Conservation (phyloP, 2,329 filamentous ascomycete genomes). For the Stagonosporopsis vannaccii region DNA sequence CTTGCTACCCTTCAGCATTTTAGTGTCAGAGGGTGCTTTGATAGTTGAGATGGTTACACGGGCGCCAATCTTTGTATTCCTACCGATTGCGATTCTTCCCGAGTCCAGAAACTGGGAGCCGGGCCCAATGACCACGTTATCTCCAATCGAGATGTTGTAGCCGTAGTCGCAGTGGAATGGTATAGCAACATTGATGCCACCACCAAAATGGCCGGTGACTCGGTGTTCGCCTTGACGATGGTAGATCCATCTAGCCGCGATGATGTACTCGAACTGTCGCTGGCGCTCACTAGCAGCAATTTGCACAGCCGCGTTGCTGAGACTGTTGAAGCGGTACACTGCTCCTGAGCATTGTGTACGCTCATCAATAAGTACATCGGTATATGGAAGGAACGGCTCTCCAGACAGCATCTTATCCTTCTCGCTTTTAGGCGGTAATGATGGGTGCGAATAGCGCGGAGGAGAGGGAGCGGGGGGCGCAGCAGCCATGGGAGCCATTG, state of each 20-base stretch:
- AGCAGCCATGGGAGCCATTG: constrained; percentile 24
- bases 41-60: constrained; percentile 87
- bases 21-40: constrained; percentile 74
- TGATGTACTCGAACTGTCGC: constrained; percentile 73
- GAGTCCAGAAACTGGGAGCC: constrained; percentile 88
- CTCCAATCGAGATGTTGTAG: constrained; percentile 89
- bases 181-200: constrained; percentile 78
- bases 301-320: constrained; percentile 75
- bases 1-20: constrained; percentile 74
- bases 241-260: constrained; percentile 64
- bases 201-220: constrained; percentile 67
- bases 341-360: constrained; percentile 83
- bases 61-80: constrained; percentile 73
- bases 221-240: constrained; percentile 22
- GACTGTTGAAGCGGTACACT: constrained; percentile 86
- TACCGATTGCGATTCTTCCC: constrained; percentile 81
- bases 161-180: constrained; percentile 95
- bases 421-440: constrained; percentile 64
- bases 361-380: constrained; percentile 79
- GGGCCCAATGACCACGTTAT: constrained; percentile 81
- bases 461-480: constrained; percentile 30
- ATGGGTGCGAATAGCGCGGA: constrained; percentile 30
- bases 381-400: constrained; percentile 77
- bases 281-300: constrained; percentile 71
- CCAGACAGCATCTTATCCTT: constrained; percentile 90